Evolutionary conservation across 139 green algal genomes (phyloP).

Genomic region (Pycnococcus provasolii): DNA sequence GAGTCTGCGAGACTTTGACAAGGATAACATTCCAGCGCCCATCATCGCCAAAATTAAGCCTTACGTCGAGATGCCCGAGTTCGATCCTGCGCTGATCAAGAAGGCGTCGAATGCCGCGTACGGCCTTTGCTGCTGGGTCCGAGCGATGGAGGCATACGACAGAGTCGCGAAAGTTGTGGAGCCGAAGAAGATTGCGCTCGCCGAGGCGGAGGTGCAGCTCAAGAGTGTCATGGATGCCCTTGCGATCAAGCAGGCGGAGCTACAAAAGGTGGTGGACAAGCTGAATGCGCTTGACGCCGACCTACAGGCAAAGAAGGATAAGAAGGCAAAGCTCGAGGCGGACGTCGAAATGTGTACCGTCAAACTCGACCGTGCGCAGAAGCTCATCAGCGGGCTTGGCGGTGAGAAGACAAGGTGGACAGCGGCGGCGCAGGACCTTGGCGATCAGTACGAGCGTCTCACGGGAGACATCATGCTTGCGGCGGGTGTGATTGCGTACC

Average conservation of each 20-base stretch:
- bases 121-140: conserved; percentile 60
- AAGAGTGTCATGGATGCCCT: conserved; percentile 53
- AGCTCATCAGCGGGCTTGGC: conserved; percentile 58
- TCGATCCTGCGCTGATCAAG: conserved; percentile 57
- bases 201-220: conserved; percentile 46
- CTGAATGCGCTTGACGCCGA: conserved; percentile 59
- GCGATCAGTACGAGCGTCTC: conserved; percentile 51
- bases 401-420: conserved; percentile 70
- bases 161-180: conserved; percentile 46
- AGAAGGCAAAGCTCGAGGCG: conserved; percentile 52
- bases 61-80: conserved; percentile 51
- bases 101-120: conserved; percentile 54
- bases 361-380: conserved; percentile 58
- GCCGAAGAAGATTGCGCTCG: conserved; percentile 54
- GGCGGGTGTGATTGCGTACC: conserved; percentile 58
- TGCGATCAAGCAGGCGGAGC: conserved; percentile 51
- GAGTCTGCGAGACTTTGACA: conserved; percentile 53
- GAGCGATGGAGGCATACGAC: conserved; percentile 68
- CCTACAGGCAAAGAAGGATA: conserved; percentile 50
- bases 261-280: conserved; percentile 64
- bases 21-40: conserved; percentile 56
- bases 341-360: conserved; percentile 56
- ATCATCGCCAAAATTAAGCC: conserved; percentile 55
- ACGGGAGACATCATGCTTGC: conserved; percentile 66
- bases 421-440: conserved; percentile 43